Evolutionary conservation across 495 filamentous ascomycete genomes (phyloP).

Genomic region (Jackrogersella minutella): DNA sequence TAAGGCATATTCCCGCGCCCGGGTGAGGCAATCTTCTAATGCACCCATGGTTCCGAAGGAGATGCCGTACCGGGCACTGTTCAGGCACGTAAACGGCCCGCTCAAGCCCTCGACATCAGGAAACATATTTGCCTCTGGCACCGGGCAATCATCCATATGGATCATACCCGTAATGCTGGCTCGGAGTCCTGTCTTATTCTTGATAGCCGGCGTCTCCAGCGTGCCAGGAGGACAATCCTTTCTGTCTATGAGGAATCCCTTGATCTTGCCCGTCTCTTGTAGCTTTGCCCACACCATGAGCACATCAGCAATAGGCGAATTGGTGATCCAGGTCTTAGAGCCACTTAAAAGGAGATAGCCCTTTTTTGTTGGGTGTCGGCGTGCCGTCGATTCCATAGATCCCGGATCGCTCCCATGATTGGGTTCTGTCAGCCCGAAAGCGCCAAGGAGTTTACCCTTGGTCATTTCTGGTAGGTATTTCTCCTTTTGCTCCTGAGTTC

Average conservation of each 20-base stretch:
- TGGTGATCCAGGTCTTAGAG: constrained; percentile 98
- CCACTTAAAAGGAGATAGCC: constrained; percentile 84
- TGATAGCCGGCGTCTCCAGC: constrained; percentile 89
- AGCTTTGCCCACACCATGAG: constrained; percentile 95
- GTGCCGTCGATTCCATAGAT: constrained; percentile 90
- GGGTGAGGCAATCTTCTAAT: constrained; percentile 84
- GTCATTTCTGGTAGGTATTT: constrained; percentile 84
- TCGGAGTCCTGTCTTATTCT: constrained; percentile 92
- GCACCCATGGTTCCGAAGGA: constrained; percentile 93
- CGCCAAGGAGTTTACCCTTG: constrained; percentile 85
- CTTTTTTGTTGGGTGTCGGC: constrained; percentile 85
- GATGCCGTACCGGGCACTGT: constrained; percentile 91
- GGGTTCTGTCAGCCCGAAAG: constrained; percentile 95
- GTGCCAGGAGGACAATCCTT: constrained; percentile 83
- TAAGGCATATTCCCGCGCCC: constrained; percentile 85
- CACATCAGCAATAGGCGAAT: constrained; percentile 92
- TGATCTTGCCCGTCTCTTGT: constrained; percentile 88
- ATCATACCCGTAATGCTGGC: constrained; percentile 99
- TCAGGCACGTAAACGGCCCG: constrained; percentile 93
- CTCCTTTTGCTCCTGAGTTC: constrained; percentile 88
- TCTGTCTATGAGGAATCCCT: constrained; percentile 90
- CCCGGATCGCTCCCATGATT: constrained; percentile 98
- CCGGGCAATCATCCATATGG: constrained; percentile 87
- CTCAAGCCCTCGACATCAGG: constrained; percentile 85
- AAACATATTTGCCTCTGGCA: constrained; percentile 93